phyloP scores from a whole-genome alignment of 352 stramenopile genomes.

The Globisporangium apiculatum region DNA sequence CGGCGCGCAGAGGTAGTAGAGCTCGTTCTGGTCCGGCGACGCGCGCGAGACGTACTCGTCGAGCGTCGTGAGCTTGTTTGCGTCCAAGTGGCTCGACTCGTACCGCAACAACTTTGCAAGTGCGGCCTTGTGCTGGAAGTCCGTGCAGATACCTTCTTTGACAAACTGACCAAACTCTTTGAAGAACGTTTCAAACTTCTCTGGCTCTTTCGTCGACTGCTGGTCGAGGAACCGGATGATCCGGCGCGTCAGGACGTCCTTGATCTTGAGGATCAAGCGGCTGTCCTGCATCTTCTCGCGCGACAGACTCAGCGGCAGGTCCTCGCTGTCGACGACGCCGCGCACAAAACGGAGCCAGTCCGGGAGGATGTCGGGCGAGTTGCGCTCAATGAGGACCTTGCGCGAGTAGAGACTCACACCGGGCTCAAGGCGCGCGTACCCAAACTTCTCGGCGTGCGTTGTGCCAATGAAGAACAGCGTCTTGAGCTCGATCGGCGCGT shows the following conservation, averaged over 20 bases:
- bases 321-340: conserved; percentile 94
- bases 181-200: conserved; percentile 98
- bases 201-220: conserved; percentile 89
- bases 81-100: conserved; percentile 93
- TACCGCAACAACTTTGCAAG: conserved; percentile 98
- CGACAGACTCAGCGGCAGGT: conserved; percentile 98
- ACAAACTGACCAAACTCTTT: conserved; percentile 97
- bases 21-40: conserved; percentile 95
- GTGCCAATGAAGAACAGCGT: conserved; percentile 96
- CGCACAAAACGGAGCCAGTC: conserved; percentile 95
- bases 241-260: conserved; percentile 92
- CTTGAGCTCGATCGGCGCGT: conserved; percentile 98
- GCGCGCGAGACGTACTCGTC: conserved; percentile 98
- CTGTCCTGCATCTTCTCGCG: conserved; percentile 99
- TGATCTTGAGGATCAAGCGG: conserved; percentile 94
- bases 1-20: conserved; percentile 98
- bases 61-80: conserved; percentile 91
- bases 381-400: conserved; percentile 99
- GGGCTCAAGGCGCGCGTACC: conserved; percentile 91
- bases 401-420: conserved; percentile 97
- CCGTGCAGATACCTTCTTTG: conserved; percentile 97
- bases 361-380: conserved; percentile 95
- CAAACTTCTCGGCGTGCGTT: conserved; percentile 97
- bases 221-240: conserved; percentile 89
- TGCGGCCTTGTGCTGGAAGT: conserved; percentile 86